Conservation (phyloP, 2,329 filamentous ascomycete genomes). For the Colletotrichum salicis region DNA sequence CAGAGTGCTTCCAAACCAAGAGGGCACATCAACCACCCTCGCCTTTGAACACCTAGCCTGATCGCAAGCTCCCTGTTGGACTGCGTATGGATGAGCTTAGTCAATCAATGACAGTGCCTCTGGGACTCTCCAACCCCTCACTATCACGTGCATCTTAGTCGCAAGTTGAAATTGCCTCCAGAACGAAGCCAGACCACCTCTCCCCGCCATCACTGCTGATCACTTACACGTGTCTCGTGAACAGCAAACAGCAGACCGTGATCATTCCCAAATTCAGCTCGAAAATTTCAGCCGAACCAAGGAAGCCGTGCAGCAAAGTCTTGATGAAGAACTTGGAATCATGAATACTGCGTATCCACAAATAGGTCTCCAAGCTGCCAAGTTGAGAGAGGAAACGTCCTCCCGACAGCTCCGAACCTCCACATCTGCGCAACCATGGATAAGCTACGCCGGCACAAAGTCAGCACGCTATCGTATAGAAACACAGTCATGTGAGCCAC, state of each 20-base stretch:
- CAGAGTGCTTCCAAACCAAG: neutral
- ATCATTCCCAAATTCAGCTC: neutral
- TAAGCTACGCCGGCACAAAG: neutral
- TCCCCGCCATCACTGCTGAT: neutral
- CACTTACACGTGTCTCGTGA: neutral
- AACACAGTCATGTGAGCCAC: constrained; percentile 2
- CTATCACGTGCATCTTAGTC: constrained; percentile 4
- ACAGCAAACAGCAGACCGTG: neutral
- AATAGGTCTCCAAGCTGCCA: constrained; percentile 2
- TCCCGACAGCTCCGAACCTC: constrained; percentile 19
- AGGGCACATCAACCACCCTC: neutral
- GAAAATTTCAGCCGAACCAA: neutral
- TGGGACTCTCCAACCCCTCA: no score
- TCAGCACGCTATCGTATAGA: constrained; percentile 7
- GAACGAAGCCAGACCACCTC: constrained; percentile 9
- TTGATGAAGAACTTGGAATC: neutral
- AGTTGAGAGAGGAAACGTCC: neutral
- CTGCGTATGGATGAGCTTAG: neutral
- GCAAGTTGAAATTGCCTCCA: neutral
- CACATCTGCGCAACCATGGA: neutral
- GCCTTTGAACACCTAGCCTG: neutral
- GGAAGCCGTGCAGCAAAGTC: neutral
- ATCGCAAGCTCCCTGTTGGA: neutral
- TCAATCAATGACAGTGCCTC: neutral
- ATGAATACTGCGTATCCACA: neutral